A percentile compares a stretch with the other conserved stretches of the same genome.
These are phyloP conservation scores for Zarea fungicola DNA, from an alignment of 2,329 filamentous ascomycete genomes.

Conservation along the genomic window DNA sequence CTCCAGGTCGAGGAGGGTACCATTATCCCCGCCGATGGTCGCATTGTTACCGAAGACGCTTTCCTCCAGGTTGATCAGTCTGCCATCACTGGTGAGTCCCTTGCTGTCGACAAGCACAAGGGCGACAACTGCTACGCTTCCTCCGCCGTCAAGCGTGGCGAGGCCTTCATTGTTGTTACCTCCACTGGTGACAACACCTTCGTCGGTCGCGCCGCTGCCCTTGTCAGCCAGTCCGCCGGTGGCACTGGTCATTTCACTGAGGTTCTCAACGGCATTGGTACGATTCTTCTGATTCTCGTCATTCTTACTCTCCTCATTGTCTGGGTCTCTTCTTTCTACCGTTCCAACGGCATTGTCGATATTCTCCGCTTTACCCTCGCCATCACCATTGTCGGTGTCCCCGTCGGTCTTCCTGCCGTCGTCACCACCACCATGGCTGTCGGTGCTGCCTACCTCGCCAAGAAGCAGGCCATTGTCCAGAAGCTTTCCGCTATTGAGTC, in stretches of 20 bases:
- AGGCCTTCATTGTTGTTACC: slow-evolving; percentile 76
- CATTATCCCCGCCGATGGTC: slow-evolving; percentile 84
- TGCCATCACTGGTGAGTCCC: slow-evolving; percentile 84
- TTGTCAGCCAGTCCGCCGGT: slow-evolving; percentile 70
- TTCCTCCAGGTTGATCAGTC: slow-evolving; percentile 91
- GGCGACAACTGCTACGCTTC: slow-evolving; percentile 79
- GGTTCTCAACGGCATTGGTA: slow-evolving; percentile 83
- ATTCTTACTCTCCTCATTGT: slow-evolving; percentile 74
- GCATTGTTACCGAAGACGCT: slow-evolving; percentile 75
- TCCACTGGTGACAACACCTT: slow-evolving; percentile 86
- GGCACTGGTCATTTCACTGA: slow-evolving; percentile 85
- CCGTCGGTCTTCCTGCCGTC: slow-evolving; percentile 87
- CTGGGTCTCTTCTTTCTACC: slow-evolving; percentile 85
- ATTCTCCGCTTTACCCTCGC: slow-evolving; percentile 83
- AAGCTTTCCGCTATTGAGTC: slow-evolving; percentile 91
- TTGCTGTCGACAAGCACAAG: slow-evolving; percentile 84
- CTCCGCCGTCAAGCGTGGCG: slow-evolving; percentile 84
- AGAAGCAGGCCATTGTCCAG: slow-evolving; percentile 90
- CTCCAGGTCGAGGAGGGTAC: slow-evolving; percentile 86
- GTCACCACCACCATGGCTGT: slow-evolving; percentile 95
- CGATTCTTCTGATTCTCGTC: slow-evolving; percentile 68
- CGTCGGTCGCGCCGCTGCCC: slow-evolving; percentile 80
- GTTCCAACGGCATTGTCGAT: slow-evolving; percentile 70
- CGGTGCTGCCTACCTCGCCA: slow-evolving; percentile 83
- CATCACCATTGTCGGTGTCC: slow-evolving; percentile 87